Evolutionary conservation across 768 basidiomycete genomes (phyloP).

Genomic region (Tylopilus rubrobrunneus): DNA sequence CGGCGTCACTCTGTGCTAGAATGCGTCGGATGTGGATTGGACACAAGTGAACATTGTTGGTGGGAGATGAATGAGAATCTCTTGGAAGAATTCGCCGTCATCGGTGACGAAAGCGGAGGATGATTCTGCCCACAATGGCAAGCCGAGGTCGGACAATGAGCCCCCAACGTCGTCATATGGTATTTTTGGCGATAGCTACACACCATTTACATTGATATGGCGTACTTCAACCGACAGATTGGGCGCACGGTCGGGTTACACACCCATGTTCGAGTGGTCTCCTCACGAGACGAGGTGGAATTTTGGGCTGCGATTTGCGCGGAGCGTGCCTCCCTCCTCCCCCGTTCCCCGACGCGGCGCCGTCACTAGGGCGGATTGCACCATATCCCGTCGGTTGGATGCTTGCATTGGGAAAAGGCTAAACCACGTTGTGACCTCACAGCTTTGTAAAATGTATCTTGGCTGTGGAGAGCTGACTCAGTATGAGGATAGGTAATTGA

Average conservation of each 20-base stretch:
- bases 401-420: conserved; percentile 12
- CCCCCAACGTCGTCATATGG: not conserved
- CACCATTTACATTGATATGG: not conserved
- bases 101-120: not conserved
- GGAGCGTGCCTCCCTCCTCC: not conserved
- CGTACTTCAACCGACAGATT: not conserved
- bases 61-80: conserved; percentile 1
- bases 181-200: not conserved
- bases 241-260: not conserved
- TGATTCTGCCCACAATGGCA: not conserved
- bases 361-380: not conserved
- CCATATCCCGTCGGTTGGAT: not conserved
- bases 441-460: not conserved
- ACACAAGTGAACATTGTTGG: conserved; percentile 9
- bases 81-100: not conserved
- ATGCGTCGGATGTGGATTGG: not conserved
- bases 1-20: not conserved
- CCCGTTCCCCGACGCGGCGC: not conserved
- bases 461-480: not conserved
- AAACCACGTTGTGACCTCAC: conserved; percentile 22
- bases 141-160: not conserved
- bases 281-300: too few species aligned
- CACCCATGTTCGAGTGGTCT: not conserved
- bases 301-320: not conserved
- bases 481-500: not conserved